A percentile compares a stretch with the other conserved stretches of the same genome.
phyloP scores from a whole-genome alignment of 768 basidiomycete genomes.

The Wakefieldia striispora region DNA sequence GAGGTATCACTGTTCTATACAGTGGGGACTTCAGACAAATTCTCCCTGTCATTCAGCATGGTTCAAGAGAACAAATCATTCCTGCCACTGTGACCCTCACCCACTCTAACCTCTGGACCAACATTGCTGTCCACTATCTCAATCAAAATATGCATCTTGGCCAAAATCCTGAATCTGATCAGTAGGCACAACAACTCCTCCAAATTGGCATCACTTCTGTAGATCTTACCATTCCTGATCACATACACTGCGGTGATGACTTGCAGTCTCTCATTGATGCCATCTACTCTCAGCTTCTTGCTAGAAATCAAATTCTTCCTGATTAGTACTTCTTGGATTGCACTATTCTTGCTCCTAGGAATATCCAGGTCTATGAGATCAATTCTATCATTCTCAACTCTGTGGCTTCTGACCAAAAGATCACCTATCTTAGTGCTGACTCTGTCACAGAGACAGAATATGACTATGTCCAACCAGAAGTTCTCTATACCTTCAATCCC shows the following conservation, averaged over 20 bases:
- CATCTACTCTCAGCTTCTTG: conserved; percentile 27
- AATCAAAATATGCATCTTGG: conserved; percentile 42
- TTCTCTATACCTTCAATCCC: conserved; percentile 27
- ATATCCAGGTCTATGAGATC: conserved; percentile 32
- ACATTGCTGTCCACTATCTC: conserved; percentile 29
- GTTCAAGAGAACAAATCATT: too few species aligned
- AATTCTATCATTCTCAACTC: conserved; percentile 27
- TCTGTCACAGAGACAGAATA: too few species aligned
- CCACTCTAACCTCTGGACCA: neutral
- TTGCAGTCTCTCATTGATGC: conserved; percentile 24
- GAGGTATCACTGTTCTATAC: too few species aligned
- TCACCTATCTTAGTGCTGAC: neutral
- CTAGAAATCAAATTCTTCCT: conserved; percentile 9
- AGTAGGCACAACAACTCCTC: conserved; percentile 27
- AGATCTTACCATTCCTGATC: conserved; percentile 22
- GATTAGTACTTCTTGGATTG: conserved; percentile 28
- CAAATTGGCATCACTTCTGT: conserved; percentile 18
- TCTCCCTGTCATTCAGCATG: too few species aligned
- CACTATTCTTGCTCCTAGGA: conserved; percentile 30
- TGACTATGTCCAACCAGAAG: neutral
- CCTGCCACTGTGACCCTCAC: too few species aligned
- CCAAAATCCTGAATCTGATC: conserved; percentile 18
- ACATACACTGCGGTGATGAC: conserved; percentile 26
- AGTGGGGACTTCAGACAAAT: too few species aligned
- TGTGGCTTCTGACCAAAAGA: neutral